Conservation (phyloP, 257 asterid species). For the Paulownia fortunei region DNA sequence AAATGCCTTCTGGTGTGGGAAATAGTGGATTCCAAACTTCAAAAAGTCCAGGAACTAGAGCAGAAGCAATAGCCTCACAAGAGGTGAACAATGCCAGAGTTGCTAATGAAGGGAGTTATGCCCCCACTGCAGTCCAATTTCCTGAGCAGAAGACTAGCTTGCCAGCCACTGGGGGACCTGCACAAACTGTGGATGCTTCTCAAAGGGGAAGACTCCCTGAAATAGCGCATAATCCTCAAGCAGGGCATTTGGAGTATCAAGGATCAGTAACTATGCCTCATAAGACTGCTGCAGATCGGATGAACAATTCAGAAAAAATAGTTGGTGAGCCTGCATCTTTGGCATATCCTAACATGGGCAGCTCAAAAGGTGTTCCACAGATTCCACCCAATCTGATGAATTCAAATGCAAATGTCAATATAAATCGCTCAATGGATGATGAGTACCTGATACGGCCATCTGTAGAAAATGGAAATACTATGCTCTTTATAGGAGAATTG, state of each 20-base stretch:
- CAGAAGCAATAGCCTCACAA: slow-evolving; percentile 46
- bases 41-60: slow-evolving; percentile 47
- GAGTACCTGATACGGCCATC: slow-evolving; percentile 62
- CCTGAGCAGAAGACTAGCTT: slow-evolving; percentile 58
- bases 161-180: slow-evolving; percentile 41
- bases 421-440: slow-evolving; percentile 50
- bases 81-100: slow-evolving; percentile 49
- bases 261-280: slow-evolving; percentile 49
- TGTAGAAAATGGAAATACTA: slow-evolving; percentile 69
- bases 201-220: slow-evolving; percentile 50
- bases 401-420: slow-evolving; percentile 41
- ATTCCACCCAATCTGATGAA: slow-evolving; percentile 49
- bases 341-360: slow-evolving; percentile 49
- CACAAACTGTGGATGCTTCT: slow-evolving; percentile 46
- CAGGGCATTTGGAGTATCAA: slow-evolving; percentile 61
- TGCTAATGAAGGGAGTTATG: slow-evolving; percentile 53
- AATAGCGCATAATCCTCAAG: slow-evolving; percentile 52
- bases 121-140: slow-evolving; percentile 41
- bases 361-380: slow-evolving; percentile 55
- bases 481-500: slow-evolving; percentile 88
- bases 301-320: slow-evolving; percentile 44
- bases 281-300: slow-evolving; percentile 46
- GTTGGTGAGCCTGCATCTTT: slow-evolving; percentile 50
- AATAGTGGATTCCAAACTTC: slow-evolving; percentile 59
- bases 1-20: slow-evolving; percentile 48